Conservation (phyloP, 2,329 filamentous ascomycete genomes). For the Rutstroemia sp. region DNA sequence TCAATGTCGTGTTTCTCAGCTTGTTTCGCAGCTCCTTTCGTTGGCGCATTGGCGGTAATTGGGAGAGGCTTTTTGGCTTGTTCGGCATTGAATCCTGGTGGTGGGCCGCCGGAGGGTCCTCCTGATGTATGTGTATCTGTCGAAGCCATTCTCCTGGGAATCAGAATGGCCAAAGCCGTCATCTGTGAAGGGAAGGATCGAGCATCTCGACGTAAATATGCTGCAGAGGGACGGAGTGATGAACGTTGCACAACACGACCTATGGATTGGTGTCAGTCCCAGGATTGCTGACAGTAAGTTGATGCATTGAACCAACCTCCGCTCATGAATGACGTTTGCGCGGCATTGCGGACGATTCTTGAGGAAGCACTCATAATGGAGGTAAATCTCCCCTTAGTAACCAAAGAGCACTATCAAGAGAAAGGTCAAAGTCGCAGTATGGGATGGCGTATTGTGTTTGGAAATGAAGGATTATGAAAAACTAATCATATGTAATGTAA, state of each 20-base stretch:
- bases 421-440: neutral
- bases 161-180: constrained; percentile 48
- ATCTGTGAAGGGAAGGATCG: constrained; percentile 27
- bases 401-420: neutral
- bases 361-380: constrained; percentile 30
- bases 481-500: neutral
- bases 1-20: constrained; percentile 23
- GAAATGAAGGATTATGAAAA: neutral
- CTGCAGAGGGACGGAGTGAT: constrained; percentile 21
- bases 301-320: constrained; percentile 24
- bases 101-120: constrained; percentile 43
- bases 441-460: neutral
- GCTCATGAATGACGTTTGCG: constrained; percentile 26
- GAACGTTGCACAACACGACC: constrained; percentile 27
- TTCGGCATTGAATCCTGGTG: constrained; percentile 64
- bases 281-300: neutral
- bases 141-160: constrained; percentile 48
- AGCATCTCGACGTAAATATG: constrained; percentile 28
- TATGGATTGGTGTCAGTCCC: constrained; percentile 9
- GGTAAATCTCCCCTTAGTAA: neutral
- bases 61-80: constrained; percentile 58
- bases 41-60: constrained; percentile 26
- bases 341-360: constrained; percentile 30
- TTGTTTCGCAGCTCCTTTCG: constrained; percentile 21
- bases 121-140: constrained; percentile 52